Evolutionary conservation across 1,284 basidiomycete species (phyloP).

Genomic region (Pseudozyma flocculosa): DNA sequence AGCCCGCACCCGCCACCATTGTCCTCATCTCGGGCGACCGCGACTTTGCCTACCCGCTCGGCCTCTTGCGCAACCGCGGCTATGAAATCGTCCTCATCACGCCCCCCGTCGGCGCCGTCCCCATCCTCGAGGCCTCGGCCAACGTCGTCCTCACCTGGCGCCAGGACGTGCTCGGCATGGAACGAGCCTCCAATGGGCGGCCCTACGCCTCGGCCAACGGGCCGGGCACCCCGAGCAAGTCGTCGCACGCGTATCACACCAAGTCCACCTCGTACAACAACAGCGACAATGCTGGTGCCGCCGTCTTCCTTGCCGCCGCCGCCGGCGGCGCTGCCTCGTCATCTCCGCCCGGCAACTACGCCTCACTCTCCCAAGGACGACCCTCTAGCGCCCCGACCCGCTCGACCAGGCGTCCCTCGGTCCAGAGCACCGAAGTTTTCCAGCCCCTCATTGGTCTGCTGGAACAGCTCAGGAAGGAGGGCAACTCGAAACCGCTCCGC

Average conservation of each 20-base stretch:
- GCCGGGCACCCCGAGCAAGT: slow-evolving; percentile 16
- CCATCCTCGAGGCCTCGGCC: slow-evolving; percentile 47
- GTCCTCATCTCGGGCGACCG: slow-evolving; percentile 51
- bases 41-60: slow-evolving; percentile 51
- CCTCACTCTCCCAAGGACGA: slow-evolving; percentile 6
- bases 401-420: slow-evolving; percentile 23
- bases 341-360: slow-evolving; percentile 1
- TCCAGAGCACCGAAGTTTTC: slow-evolving; percentile 32
- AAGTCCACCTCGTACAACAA: too few relatives aligned
- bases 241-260: slow-evolving; percentile 1
- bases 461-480: slow-evolving; percentile 39
- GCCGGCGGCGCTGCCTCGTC: too few relatives aligned
- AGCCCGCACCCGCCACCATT: slow-evolving; percentile 42
- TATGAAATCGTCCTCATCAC: slow-evolving; percentile 46
- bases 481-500: slow-evolving; percentile 33
- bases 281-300: too few relatives aligned
- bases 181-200: slow-evolving; percentile 32
- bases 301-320: too few relatives aligned
- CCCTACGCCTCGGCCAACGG: slow-evolving; percentile 21
- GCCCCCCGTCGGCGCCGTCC: slow-evolving; percentile 45
- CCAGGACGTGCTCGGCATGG: slow-evolving; percentile 49
- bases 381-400: slow-evolving; percentile 15
- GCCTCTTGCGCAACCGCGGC: slow-evolving; percentile 43
- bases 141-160: slow-evolving; percentile 46
- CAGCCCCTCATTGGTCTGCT: slow-evolving; percentile 36